Evolutionary conservation across 441 rosid genomes (phyloP), one percentile per base, ranked within the genome.

Genomic region (Eutrema salsugineum): DNA sequence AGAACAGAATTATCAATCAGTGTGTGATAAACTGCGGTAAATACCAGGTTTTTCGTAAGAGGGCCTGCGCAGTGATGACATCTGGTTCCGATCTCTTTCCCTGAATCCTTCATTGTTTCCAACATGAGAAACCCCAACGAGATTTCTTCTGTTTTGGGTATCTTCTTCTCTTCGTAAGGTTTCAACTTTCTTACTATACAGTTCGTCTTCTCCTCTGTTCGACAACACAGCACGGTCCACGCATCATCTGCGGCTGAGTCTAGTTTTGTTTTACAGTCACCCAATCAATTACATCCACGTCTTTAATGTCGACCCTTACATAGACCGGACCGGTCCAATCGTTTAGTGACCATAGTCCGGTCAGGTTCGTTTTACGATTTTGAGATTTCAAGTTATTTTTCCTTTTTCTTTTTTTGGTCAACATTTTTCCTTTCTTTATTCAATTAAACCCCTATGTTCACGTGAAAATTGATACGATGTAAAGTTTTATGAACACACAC

Each of bases 61-160:
- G 98, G 97, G 27, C 94, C 96, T 5, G 98, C 98, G 53, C 98
- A 93, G 76, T 93, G 95, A 82, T 86, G 89, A 66, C 96, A 89
- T 72, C 87, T 78, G 57, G 76, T 14, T 51, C 47, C 73, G 68
- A 27, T 64, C n/a, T 50, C 63, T 24, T 74, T 44, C 14, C 73
- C 83, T 9, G 83, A 77, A 79, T 79, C 78, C 47, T 75, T 82
- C 90, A 86, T 92, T 44, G 46, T 63, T 2, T 5, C 20, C 56
- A 8, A 53, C 53, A 30, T 55, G 20, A 35, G 17, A 46, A 35
- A 11, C 24, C 17, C 11, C 30, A 5, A n/a, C 1, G 36, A 19
- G 49, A 47, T 20, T 56, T 56, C 30, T 30, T 6, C 2, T 24
- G 27, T 44, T 15, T 64, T 8, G 60, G 70, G 60, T 36, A 48